phyloP scores from a whole-genome alignment of 495 filamentous ascomycete species.

The Penicillium flavigenum region DNA sequence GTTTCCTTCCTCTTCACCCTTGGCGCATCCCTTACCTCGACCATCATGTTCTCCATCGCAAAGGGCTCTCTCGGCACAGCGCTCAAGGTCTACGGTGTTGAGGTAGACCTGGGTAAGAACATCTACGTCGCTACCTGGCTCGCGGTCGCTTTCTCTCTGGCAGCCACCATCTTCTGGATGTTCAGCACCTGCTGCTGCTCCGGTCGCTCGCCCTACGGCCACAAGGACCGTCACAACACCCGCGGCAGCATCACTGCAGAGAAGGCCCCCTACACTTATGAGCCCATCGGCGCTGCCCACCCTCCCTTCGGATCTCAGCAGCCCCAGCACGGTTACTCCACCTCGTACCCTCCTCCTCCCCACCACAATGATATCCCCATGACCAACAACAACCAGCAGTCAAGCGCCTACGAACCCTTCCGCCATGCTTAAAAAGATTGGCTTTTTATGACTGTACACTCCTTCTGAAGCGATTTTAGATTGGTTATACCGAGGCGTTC shows the following conservation, averaged over 20 bases:
- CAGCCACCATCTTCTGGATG: constrained; percentile 79
- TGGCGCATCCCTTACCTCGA: constrained; percentile 56
- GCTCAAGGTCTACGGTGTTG: constrained; percentile 65
- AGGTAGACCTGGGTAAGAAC: constrained; percentile 59
- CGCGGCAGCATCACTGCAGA: constrained; percentile 40
- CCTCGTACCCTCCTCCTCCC: constrained; percentile 33
- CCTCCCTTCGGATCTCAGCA: constrained; percentile 19
- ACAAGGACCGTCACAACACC: constrained; percentile 29
- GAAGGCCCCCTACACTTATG: constrained; percentile 54
- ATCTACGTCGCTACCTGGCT: constrained; percentile 76
- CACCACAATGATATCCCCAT: constrained; percentile 27
- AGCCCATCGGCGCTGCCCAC: constrained; percentile 41
- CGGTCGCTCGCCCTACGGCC: constrained; percentile 52
- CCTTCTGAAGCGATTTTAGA: constrained; percentile 26
- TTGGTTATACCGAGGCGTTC: constrained; percentile 30
- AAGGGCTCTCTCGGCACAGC: constrained; percentile 58
- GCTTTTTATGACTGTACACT: constrained; percentile 10
- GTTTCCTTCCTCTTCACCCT: constrained; percentile 57
- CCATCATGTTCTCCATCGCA: constrained; percentile 62
- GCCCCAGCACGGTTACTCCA: constrained; percentile 23
- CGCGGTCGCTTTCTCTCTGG: constrained; percentile 71
- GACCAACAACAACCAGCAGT: constrained; percentile 23
- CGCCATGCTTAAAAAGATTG: constrained; percentile 37
- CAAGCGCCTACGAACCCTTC: constrained; percentile 48
- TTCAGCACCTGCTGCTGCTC: constrained; percentile 89